Evolutionary conservation across 2,329 filamentous ascomycete species (phyloP).

Genomic region (Teratosphaeria zuluensis): DNA sequence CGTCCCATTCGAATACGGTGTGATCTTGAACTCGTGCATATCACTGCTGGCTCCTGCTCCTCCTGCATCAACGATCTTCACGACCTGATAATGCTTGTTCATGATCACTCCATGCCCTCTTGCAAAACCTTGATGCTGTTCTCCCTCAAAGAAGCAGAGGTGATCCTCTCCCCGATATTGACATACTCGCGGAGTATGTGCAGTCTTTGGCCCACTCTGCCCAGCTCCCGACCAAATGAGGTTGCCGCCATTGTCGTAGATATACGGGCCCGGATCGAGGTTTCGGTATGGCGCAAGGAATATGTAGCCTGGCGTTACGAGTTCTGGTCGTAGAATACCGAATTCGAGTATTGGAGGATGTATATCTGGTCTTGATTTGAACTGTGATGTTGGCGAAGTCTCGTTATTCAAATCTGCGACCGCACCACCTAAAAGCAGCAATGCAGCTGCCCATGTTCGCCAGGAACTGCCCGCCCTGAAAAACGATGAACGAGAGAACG

Average conservation of each 20-base stretch:
- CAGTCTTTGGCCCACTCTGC: slow-evolving; percentile 38
- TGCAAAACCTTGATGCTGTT: slow-evolving; percentile 43
- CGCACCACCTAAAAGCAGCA: slow-evolving; percentile 6
- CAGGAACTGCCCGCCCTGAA: background rate
- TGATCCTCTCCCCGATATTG: slow-evolving; percentile 39
- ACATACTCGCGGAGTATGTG: slow-evolving; percentile 41
- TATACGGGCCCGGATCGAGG: slow-evolving; percentile 41
- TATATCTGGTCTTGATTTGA: slow-evolving; percentile 30
- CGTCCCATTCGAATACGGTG: slow-evolving; percentile 33
- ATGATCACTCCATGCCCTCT: slow-evolving; percentile 44
- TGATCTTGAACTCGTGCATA: slow-evolving; percentile 44
- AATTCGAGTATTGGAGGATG: slow-evolving; percentile 29
- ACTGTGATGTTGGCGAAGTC: slow-evolving; percentile 27
- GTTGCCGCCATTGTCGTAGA: slow-evolving; percentile 43
- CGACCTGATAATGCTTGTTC: slow-evolving; percentile 41
- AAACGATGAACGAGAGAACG: background rate
- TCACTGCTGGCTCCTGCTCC: slow-evolving; percentile 36
- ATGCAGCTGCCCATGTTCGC: background rate
- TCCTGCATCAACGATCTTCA: slow-evolving; percentile 35
- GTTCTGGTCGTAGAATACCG: slow-evolving; percentile 23
- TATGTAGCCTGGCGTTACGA: slow-evolving; percentile 38
- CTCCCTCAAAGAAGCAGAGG: slow-evolving; percentile 44
- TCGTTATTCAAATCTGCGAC: slow-evolving; percentile 20
- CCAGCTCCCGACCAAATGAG: slow-evolving; percentile 44
- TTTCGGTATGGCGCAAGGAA: slow-evolving; percentile 43